Base-by-base conservation (phyloP, 331 rosid species). In the Pyracantha coccinea region DNA sequence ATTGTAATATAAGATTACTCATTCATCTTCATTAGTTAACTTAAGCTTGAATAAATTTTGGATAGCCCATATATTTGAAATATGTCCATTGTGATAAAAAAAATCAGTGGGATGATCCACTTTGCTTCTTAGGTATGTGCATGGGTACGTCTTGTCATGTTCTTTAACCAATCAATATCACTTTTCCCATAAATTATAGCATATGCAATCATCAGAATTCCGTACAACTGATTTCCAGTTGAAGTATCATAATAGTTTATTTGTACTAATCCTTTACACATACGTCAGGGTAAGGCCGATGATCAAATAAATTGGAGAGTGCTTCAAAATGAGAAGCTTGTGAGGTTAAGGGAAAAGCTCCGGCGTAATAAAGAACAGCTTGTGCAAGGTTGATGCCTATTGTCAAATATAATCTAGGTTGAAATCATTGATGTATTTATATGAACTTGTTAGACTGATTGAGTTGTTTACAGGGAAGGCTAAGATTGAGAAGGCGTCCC, bases 271-370 rank as follows among this genome's bases (percentile, higher is more conserved):
- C 59, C 67, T 63, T 77, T 63, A 14, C 57, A 38, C 74, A 67
- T 77, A 79, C 38, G 8, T 41, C 75, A 94, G 99, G 97, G 97
- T 64, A 94, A 90, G 84, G 97, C 89, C 27, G 97, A 94, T 75
- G 97, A 92, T 84, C 97, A 90, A 75, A 83, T 59, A 59, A 87
- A 88, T 76, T 94, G 97, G 97, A 90, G 92, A 78, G 84, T 89
- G 71, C 88, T 88, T 83, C 92, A 87, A 68, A 86, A 86, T 76
- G 97, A 94, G 72, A 94, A 92, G 83, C 93, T 92, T 80, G 79
- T 86, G 23, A 85, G 74, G 78, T 85, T 90, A 84, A 86, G 80
- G 96, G 99, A 89, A 87, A 94, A 81, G 79, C 97, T 83, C 79
- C 81, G 70, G 21, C 81, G 25, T 13, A 81, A 72, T 77, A 88